Evolutionary conservation across 225 moss, liverwort and hornwort genomes (phyloP), one percentile per base, ranked within the genome.

Genomic region (Asterella californica): DNA sequence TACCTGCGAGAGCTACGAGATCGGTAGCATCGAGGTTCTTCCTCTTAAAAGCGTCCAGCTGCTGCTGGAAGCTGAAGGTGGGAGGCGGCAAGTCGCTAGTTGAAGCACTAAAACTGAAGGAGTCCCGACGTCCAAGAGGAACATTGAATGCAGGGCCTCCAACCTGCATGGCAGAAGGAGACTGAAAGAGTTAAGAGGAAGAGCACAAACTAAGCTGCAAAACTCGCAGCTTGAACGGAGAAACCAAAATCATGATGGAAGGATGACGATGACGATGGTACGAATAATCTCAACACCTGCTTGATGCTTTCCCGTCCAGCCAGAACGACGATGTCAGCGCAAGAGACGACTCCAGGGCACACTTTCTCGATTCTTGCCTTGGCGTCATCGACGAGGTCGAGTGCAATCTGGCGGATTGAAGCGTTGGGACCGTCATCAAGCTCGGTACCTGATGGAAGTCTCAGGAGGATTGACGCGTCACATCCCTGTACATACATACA

Each of bases 391-490:
- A 91, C 76, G 33, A 91, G 59, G 38, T 81, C 82, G 46, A 89
- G 85, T 0, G 89, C 91, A 45, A 75, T 69, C 30, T 79, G 12
- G 38, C 87, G 84, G 27, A 91, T 85, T 3, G 85, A 79, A 33
- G 62, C 72, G 48, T 91, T 91, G n/a, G 83, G 80, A 15, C 61
- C 33, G 15, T 80, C 80, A 38, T 89, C 83, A 37, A 86, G 83
- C 86, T 91, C 91, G 17, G 89, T 81, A 9, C 78, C 84, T 29
- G 79, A 82, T 6, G 82, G 2, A 11, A 82, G 70, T 36, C 47
- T 85, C 29, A 91, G 77, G 24, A 91, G 83, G 32, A 91, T 78
- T 12, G 91, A 91, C 1, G 55, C 91, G 37, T 91, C 91, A 49
- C 91, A 91, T 3, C 91, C 91, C 89, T 91, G 85, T 32, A 69